Base-by-base conservation (phyloP, 1,284 basidiomycete genomes). In the Naganishia albida region DNA sequence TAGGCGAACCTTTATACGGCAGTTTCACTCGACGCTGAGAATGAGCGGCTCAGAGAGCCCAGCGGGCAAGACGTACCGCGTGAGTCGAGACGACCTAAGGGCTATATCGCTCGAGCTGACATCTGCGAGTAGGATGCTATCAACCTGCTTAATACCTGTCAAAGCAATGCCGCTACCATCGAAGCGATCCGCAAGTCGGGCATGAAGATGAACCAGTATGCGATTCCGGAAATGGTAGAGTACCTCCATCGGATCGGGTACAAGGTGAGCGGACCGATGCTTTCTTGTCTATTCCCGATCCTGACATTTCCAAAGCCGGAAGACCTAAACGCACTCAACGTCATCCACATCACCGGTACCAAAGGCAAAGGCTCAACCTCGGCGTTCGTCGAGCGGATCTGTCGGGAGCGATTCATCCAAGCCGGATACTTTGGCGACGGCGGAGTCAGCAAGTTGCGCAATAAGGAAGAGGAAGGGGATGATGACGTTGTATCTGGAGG, bases 321-420 rank as follows among this genome's bases (percentile, higher is more conserved):
- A 62, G 88, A 94, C 71, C 82, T 99, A 60, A 94, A 99, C 77
- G 80, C 81, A 53, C 83, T 99, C 68, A 96, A 98, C 77, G 92
- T 94, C 63, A 85, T 99, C 39, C 96, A 99, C 81, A 88, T 99
- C 73, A 95, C 96, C 15, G 96, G 96, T 2, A 99, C 96, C 4
- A 99, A 99, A 80, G 96, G 96, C 51, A 99, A 99, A 77, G 96
- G 96, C 2, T 98, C 93, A 2, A 96, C 96, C 0, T 92, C 90
- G 65, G 95, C 96, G 1, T 99, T 99, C 72, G 85, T 85, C 2
- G 87, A 91, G 68, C 70, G 75, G 10, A 74, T 79, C 23, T 68
- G 78, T 30, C 68, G 78, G 66, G 70, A 7, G 72, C 75, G 67
- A 56, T 77, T 39, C 66, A 65, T 30, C 68, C 75, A 59, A 65